phyloP scores from a whole-genome alignment of 2,329 filamentous ascomycete species.

The Paraphaeosphaeria minitans region DNA sequence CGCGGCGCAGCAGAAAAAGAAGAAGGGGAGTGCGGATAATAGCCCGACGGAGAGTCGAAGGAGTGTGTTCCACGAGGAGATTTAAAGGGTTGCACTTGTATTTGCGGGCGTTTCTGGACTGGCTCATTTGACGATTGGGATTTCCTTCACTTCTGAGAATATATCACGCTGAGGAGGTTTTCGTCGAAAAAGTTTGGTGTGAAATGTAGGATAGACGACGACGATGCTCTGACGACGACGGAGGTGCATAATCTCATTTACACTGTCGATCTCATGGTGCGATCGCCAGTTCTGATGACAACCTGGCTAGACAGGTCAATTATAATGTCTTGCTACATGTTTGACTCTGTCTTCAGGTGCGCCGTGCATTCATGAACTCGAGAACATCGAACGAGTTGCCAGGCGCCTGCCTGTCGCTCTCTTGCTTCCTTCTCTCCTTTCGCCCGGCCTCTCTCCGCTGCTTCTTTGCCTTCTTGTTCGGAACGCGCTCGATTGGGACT shows the following conservation, averaged over 20 bases:
- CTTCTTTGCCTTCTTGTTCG: constrained; percentile 32
- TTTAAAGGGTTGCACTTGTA: constrained; percentile 48
- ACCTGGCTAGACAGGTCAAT: not conserved
- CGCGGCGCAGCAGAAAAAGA: constrained; percentile 48
- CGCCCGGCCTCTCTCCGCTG: constrained; percentile 33
- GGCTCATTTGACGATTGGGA: constrained; percentile 2
- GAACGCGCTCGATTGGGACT: constrained; percentile 20
- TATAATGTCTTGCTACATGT: not conserved
- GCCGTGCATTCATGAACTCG: constrained; percentile 1
- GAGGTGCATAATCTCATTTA: constrained; percentile 1
- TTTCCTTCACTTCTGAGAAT: constrained; percentile 3
- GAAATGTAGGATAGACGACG: not conserved
- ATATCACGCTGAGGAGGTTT: not conserved
- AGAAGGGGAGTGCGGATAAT: constrained; percentile 49
- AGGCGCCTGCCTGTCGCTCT: not conserved
- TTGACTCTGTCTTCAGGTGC: not conserved
- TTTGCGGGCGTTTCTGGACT: constrained; percentile 6
- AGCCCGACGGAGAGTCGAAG: constrained; percentile 68
- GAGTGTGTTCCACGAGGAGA: constrained; percentile 72
- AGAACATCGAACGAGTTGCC: constrained; percentile 13
- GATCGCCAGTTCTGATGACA: not conserved
- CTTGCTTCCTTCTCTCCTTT: constrained; percentile 27
- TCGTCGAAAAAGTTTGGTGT: not conserved
- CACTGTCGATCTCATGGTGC: not conserved
- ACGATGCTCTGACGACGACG: not conserved